Percentiles rank a stretch among this genome's conserved stretches.
phyloP scores from a whole-genome alignment of 768 basidiomycete species.

The Hypholoma sublateritium region DNA sequence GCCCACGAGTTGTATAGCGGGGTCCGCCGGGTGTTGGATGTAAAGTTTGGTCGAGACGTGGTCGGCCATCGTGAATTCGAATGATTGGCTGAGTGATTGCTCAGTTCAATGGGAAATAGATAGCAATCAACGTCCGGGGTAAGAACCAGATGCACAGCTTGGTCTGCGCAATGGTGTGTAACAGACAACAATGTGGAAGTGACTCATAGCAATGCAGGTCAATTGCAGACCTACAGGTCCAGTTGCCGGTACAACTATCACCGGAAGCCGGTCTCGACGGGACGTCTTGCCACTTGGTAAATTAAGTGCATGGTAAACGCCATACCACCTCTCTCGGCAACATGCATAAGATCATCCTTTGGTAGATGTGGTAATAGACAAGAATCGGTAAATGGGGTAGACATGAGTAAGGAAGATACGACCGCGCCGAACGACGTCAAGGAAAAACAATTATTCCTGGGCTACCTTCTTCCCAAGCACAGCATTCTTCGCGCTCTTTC shows the following conservation, averaged over 20 bases:
- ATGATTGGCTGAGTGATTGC: neutral
- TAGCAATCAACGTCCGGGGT: neutral
- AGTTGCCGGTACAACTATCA: neutral
- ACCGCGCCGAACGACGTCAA: neutral
- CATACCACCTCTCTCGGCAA: neutral
- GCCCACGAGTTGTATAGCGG: constrained; percentile 49
- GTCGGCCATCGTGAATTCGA: constrained; percentile 23
- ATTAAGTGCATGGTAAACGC: neutral
- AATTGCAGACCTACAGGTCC: neutral
- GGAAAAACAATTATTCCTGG: constrained; percentile 24
- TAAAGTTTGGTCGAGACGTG: constrained; percentile 47
- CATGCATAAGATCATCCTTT: neutral
- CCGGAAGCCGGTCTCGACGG: neutral
- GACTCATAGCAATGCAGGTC: neutral
- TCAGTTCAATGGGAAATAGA: neutral
- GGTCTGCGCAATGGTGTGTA: neutral
- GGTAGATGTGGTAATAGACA: neutral
- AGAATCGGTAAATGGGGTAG: neutral
- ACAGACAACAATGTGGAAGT: neutral
- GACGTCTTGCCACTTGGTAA: neutral
- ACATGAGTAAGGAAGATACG: neutral
- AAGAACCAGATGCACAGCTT: constrained; percentile 1
- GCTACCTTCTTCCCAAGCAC: constrained; percentile 54
- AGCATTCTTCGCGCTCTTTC: constrained; percentile 54
- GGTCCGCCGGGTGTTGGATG: constrained; percentile 51